These are phyloP conservation scores for Nicotiana sylvestris DNA, from an alignment of 257 asterid species.

Conservation along the genomic window DNA sequence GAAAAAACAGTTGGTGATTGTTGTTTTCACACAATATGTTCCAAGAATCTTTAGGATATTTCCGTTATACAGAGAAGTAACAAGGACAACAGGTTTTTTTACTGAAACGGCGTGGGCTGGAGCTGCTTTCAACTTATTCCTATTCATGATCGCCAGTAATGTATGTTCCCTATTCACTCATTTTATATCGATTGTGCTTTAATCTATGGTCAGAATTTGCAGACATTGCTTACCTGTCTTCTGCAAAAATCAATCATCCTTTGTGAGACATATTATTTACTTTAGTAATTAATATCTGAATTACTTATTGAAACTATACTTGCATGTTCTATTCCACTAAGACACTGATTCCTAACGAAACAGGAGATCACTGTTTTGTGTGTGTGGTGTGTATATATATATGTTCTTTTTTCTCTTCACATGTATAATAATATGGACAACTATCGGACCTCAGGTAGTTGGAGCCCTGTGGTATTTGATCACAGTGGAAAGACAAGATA, in stretches of 20 bases:
- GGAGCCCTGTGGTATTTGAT: slow-evolving; percentile 70
- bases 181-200: neutral
- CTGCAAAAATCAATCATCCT: neutral
- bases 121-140: slow-evolving; percentile 64
- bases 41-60: slow-evolving; percentile 49
- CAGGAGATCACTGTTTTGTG: neutral
- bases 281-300: no score
- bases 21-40: slow-evolving; percentile 39
- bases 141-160: slow-evolving; percentile 66
- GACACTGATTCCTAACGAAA: neutral
- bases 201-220: neutral
- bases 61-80: slow-evolving; percentile 51
- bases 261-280: neutral
- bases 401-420: neutral
- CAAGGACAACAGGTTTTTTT: slow-evolving; percentile 50
- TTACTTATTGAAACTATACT: no score
- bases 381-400: neutral
- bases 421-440: neutral
- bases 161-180: slow-evolving; percentile 24
- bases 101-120: slow-evolving; percentile 70
- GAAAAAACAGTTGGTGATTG: slow-evolving; percentile 31
- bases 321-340: no score
- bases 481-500: slow-evolving; percentile 47
- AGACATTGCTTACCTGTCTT: neutral
- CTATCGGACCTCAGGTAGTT: slow-evolving; percentile 24